A percentile compares a stretch with the other conserved stretches of the same genome.
phyloP scores from a whole-genome alignment of 768 basidiomycete species.

The Panus rudis region DNA sequence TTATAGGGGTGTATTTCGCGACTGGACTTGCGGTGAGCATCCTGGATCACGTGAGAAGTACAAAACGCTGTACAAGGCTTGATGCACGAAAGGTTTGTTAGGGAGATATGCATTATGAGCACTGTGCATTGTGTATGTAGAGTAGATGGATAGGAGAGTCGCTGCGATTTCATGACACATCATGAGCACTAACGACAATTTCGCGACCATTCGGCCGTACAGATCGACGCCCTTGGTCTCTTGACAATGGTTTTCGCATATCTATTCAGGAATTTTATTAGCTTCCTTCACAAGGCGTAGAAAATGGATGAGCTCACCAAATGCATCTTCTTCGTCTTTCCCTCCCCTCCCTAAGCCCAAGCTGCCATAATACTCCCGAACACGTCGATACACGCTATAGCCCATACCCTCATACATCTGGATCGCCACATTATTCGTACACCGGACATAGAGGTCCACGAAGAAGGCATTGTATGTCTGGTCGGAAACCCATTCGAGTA shows the following conservation, averaged over 20 bases:
- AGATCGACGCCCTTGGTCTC: constrained; percentile 54
- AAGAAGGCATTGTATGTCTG: constrained; percentile 78
- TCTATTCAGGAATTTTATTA: constrained; percentile 22
- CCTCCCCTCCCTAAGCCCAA: constrained; percentile 72
- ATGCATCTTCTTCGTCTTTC: constrained; percentile 84
- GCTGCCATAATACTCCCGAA: constrained; percentile 83
- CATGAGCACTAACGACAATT: constrained; percentile 58
- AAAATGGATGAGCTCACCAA: constrained; percentile 52
- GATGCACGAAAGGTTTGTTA: too few species aligned
- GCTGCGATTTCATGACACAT: constrained; percentile 43
- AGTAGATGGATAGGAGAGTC: too few species aligned
- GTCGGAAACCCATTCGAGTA: constrained; percentile 83
- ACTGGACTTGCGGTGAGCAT: too few species aligned
- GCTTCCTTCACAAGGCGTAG: neutral
- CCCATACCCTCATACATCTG: constrained; percentile 89
- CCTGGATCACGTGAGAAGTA: too few species aligned
- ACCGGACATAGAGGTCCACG: constrained; percentile 94
- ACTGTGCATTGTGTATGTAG: too few species aligned
- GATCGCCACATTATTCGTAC: constrained; percentile 78
- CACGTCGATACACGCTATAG: constrained; percentile 87
- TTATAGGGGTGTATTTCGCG: too few species aligned
- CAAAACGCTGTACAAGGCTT: too few species aligned
- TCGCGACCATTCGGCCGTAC: constrained; percentile 68
- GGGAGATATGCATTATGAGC: too few species aligned
- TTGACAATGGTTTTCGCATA: constrained; percentile 70